A percentile compares a stretch with the other conserved stretches of the same genome.
phyloP scores from a whole-genome alignment of 352 stramenopile species.

The Pythium phragmiticola region DNA sequence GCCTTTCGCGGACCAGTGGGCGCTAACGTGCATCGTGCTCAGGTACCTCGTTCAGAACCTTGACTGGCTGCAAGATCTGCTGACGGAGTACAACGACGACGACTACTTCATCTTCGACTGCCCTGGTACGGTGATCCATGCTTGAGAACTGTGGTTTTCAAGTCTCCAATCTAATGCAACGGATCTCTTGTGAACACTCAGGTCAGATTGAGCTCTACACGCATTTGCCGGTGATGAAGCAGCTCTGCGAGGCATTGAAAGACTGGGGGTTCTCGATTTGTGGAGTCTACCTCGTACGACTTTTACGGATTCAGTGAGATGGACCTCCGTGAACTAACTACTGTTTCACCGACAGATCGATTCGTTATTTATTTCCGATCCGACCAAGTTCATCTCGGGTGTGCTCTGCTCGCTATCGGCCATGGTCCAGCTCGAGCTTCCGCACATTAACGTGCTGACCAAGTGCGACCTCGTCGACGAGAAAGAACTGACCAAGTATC shows the following conservation, averaged over 20 bases:
- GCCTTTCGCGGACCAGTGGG: too few species aligned
- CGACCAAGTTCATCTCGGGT: constrained; percentile 98
- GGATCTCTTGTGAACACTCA: constrained; percentile 17
- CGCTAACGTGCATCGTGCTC: background rate
- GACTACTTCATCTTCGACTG: constrained; percentile 99
- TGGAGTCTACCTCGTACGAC: constrained; percentile 81
- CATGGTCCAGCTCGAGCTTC: constrained; percentile 99
- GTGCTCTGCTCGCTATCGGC: constrained; percentile 95
- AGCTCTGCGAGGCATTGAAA: constrained; percentile 78
- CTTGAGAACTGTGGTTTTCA: background rate
- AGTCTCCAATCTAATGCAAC: background rate
- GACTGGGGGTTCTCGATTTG: constrained; percentile 89
- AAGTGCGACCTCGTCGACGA: constrained; percentile 92
- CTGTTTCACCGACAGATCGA: constrained; percentile 64
- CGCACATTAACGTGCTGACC: constrained; percentile 92
- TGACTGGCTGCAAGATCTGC: constrained; percentile 93
- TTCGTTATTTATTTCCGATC: constrained; percentile 93
- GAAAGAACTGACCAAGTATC: constrained; percentile 86
- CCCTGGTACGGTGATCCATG: constrained; percentile 68
- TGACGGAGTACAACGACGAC: constrained; percentile 89
- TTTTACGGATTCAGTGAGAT: background rate
- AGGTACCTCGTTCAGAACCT: constrained; percentile 93
- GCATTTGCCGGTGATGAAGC: constrained; percentile 90
- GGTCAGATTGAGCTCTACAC: constrained; percentile 92
- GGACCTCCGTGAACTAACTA: background rate